Evolutionary conservation across 225 moss, liverwort and hornwort genomes (phyloP), one percentile per base, ranked within the genome.

Genomic region (Rhytidiadelphus loreus): DNA sequence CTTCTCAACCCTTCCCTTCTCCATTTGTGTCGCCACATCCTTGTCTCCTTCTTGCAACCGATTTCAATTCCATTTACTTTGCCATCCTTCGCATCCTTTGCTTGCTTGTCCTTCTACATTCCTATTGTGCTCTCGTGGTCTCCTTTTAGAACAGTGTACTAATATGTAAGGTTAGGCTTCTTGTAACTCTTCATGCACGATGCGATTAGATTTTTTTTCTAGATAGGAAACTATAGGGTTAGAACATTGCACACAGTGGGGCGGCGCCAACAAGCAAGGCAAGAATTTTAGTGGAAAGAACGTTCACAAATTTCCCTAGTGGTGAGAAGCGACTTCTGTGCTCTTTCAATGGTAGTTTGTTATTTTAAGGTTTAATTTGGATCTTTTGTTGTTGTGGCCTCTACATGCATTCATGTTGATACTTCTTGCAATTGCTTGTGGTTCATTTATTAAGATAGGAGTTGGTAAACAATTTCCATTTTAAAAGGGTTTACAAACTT

Each of bases 21-120:
- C 10, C 1, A n/a, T 26, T 77, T 35, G 23, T 2, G 0, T 6
- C 2, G 1, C 6, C 0, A 0, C 25, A 26, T 26, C 17, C 9
- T 53, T 53, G 9, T 55, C 4, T 0, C 4, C 2, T 24, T 16
- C 2, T 55, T 0, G 0, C 55, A 35, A 53, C 5, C 1, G 0
- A 33, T 23, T 35, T 21, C 23, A 24, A 77, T 4, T 77, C 15
- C 14, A 53, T 23, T 35, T 0, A 21, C 12, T 75, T 75, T 0
- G 2, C 13, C 13, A 50, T 23, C 23, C 35, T 55, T 77, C 0
- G 3, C 74, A 74, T 32, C 19, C 6, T 50, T 75, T 9, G 1
- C 11, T n/a, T 78, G 10, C 16, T 77, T 25, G 26, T 57, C 78
- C 4, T n/a, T 25, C 1, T 77, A 0, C 3, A 55, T 0, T 37